These are phyloP conservation scores for Trifolium fragiferum DNA, from an alignment of 306 rosid species.

Conservation along the genomic window DNA sequence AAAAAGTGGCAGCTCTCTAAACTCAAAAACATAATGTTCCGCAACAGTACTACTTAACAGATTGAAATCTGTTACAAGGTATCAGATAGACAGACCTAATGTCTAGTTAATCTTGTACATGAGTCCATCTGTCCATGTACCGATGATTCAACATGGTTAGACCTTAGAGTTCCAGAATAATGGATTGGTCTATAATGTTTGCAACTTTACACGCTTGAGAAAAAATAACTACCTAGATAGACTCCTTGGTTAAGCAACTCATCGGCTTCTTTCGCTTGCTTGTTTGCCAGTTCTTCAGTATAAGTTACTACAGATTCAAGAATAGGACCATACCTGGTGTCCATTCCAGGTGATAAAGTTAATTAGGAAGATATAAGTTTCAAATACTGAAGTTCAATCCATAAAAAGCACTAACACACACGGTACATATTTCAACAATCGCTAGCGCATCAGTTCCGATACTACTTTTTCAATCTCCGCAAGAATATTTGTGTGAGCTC, in stretches of 20 bases:
- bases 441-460: slow-evolving; percentile 22
- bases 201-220: slow-evolving; percentile 4
- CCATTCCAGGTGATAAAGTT: slow-evolving; percentile 28
- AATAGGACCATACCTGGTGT: slow-evolving; percentile 62
- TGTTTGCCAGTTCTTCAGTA: slow-evolving; percentile 70
- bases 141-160: not conserved
- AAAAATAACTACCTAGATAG: slow-evolving; percentile 61
- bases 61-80: not conserved
- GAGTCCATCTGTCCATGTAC: slow-evolving; percentile 6
- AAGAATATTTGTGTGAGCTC: slow-evolving; percentile 72
- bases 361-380: slow-evolving; percentile 11
- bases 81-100: not conserved
- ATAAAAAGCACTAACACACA: slow-evolving; percentile 18
- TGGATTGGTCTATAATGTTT: slow-evolving; percentile 1
- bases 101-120: slow-evolving; percentile 7
- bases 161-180: not conserved
- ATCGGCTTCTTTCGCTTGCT: slow-evolving; percentile 76
- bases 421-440: slow-evolving; percentile 9
- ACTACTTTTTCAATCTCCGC: slow-evolving; percentile 69
- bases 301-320: slow-evolving; percentile 71
- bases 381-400: not conserved
- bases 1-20: not conserved
- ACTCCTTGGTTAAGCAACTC: slow-evolving; percentile 64
- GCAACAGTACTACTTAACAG: not conserved
- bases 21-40: not conserved